Conservation (phyloP, 1,284 basidiomycete genomes). For the Mycena sp. region DNA sequence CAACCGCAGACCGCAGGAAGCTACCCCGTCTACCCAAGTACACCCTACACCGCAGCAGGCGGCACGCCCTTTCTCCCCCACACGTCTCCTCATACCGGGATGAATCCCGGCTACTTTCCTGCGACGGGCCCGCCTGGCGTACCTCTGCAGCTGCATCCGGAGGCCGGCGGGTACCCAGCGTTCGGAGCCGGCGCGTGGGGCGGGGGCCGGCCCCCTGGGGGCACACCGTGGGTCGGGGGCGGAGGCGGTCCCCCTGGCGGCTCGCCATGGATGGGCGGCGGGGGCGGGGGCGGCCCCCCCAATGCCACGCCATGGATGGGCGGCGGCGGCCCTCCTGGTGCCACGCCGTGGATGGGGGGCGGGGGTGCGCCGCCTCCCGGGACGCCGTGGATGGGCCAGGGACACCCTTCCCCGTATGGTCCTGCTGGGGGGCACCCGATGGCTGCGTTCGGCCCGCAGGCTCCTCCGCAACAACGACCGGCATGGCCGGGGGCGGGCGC, state of each 20-base stretch:
- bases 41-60: conserved; percentile 17
- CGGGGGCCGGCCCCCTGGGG: conserved; percentile 1
- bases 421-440: conserved; percentile 12
- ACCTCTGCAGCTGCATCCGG: conserved; percentile 9
- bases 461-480: conserved; percentile 9
- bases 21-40: conserved; percentile 29
- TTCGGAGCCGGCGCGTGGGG: conserved; percentile 4
- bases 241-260: conserved; percentile 21
- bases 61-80: conserved; percentile 25
- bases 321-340: conserved; percentile 17
- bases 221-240: conserved; percentile 18
- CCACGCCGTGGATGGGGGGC: conserved; percentile 4
- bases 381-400: conserved; percentile 20
- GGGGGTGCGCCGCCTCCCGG: conserved; percentile 8
- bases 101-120: conserved; percentile 19
- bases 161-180: conserved; percentile 13
- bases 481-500: conserved; percentile 6
- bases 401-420: conserved; percentile 22
- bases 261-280: conserved; percentile 7
- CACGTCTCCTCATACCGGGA: neutral
- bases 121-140: conserved; percentile 17
- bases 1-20: conserved; percentile 21
- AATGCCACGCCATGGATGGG: conserved; percentile 21
- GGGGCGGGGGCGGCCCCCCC: conserved; percentile 2
- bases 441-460: neutral